phyloP scores from a whole-genome alignment of 2,329 filamentous ascomycete genomes.

The Tolypocladium ovalisporum region DNA sequence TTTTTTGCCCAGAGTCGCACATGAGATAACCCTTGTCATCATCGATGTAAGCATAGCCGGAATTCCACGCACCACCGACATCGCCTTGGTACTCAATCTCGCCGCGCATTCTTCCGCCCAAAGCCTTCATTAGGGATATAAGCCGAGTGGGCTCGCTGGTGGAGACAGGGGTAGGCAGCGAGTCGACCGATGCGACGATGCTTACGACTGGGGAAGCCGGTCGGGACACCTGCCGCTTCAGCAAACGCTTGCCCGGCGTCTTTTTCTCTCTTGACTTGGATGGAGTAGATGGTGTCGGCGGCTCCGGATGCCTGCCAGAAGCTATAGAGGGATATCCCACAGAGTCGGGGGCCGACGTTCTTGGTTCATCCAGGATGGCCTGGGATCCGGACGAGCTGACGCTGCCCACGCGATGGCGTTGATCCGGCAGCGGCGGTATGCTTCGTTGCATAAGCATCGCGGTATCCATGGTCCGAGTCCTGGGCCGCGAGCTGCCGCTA shows the following conservation, averaged over 20 bases:
- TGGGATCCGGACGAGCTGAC: conserved; percentile 53
- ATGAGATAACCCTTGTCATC: conserved; percentile 65
- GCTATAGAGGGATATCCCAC: conserved; percentile 29
- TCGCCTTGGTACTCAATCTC: conserved; percentile 62
- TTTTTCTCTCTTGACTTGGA: conserved; percentile 27
- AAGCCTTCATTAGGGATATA: conserved; percentile 63
- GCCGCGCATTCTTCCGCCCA: conserved; percentile 71
- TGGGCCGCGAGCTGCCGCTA: conserved; percentile 32
- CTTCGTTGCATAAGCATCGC: conserved; percentile 36
- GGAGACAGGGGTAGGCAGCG: conserved; percentile 46
- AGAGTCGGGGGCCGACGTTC: conserved; percentile 30
- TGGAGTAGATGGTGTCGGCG: conserved; percentile 11
- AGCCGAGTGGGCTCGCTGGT: conserved; percentile 62
- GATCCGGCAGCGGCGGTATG: conserved; percentile 29
- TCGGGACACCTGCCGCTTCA: conserved; percentile 45
- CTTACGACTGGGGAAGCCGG: conserved; percentile 47
- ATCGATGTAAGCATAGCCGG: conserved; percentile 68
- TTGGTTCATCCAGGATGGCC: conserved; percentile 38
- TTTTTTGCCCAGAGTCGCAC: conserved; percentile 54
- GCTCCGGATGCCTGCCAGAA: conserved; percentile 22
- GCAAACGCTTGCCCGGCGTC: conserved; percentile 34
- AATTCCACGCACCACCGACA: conserved; percentile 50
- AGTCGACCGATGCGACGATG: conserved; percentile 46
- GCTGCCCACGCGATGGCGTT: conserved; percentile 57
- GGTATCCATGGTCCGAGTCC: conserved; percentile 49